These are phyloP conservation scores for Thelonectria discophora DNA, from an alignment of 2,329 filamentous ascomycete species.

Conservation along the genomic window DNA sequence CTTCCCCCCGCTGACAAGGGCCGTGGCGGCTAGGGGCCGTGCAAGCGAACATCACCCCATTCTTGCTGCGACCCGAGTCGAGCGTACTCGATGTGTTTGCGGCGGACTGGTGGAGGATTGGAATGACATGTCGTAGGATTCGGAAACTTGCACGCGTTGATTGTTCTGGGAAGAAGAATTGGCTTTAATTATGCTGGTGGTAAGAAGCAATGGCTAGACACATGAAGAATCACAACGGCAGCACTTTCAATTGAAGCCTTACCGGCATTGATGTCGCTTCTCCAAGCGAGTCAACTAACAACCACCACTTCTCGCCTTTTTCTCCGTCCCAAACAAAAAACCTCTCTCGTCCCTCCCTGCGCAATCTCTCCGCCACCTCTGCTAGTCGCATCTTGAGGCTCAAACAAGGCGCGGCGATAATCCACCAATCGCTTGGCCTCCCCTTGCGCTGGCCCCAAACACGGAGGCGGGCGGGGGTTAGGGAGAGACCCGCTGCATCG, in stretches of 20 bases:
- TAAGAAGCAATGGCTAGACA: background rate
- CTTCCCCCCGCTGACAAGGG: constrained; percentile 1
- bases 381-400: constrained; percentile 38
- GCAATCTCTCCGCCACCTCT: constrained; percentile 21
- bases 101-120: background rate
- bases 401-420: constrained; percentile 37
- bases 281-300: background rate
- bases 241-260: background rate
- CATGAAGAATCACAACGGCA: background rate
- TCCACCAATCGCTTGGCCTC: constrained; percentile 39
- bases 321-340: background rate
- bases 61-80: background rate
- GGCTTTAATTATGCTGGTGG: background rate
- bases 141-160: background rate
- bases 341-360: background rate
- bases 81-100: background rate
- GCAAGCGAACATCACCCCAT: constrained; percentile 7
- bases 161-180: background rate
- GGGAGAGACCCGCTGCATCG: background rate
- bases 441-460: constrained; percentile 44
- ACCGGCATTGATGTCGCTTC: constrained; percentile 8
- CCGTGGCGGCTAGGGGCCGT: background rate
- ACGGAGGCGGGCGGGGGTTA: constrained; percentile 10
- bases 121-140: background rate
- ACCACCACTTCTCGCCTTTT: background rate